Evolutionary conservation across 2,329 filamentous ascomycete genomes (phyloP).

Genomic region (Trichoderma brevicompactum): DNA sequence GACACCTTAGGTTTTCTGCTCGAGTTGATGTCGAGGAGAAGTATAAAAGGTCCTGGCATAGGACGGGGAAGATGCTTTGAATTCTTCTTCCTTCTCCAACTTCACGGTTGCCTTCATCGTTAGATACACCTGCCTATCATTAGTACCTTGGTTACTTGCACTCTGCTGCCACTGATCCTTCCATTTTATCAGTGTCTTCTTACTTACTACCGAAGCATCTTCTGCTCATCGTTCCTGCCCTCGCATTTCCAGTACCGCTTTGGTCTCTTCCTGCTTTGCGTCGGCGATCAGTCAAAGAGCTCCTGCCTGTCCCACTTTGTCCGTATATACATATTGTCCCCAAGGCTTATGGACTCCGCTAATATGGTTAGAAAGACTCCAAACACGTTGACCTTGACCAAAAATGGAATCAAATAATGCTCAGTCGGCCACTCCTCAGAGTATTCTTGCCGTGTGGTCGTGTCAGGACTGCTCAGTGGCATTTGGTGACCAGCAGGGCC

Average conservation of each 20-base stretch:
- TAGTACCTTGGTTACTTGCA: no score
- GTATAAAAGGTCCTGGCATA: no score
- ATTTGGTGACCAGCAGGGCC: conserved; percentile 34
- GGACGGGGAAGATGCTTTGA: no score
- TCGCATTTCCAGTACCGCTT: neutral
- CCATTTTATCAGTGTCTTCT: neutral
- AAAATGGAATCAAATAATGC: neutral
- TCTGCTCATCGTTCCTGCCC: neutral
- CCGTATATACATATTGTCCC: neutral
- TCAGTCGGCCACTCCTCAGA: neutral
- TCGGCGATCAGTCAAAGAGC: neutral
- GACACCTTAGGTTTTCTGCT: no score
- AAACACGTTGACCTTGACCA: neutral
- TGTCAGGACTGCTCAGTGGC: conserved; percentile 35
- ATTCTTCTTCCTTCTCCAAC: no score
- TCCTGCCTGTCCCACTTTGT: neutral
- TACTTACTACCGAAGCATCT: neutral
- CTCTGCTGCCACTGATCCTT: no score
- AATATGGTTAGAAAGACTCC: neutral
- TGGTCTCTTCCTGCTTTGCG: neutral
- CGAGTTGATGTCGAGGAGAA: no score
- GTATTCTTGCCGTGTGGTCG: conserved; percentile 14
- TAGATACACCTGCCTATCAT: no score
- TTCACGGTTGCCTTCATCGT: no score
- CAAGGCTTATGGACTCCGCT: neutral